Base-by-base conservation (phyloP, 352 stramenopile genomes). In the Pythium pyrilobum region DNA sequence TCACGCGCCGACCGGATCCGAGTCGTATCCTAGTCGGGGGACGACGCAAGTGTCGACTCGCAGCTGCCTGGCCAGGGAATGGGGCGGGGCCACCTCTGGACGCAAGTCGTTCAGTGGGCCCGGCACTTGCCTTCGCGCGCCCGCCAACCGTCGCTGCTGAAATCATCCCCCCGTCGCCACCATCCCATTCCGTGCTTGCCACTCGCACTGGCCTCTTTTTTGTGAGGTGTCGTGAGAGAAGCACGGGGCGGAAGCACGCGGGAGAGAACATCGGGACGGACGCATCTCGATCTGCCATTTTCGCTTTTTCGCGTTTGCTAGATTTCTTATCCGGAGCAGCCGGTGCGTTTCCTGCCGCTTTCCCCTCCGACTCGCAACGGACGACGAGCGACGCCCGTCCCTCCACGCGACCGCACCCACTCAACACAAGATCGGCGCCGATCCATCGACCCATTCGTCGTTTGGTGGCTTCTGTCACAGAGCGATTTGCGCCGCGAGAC, bases 191-290 rank as follows among this genome's bases (percentile, higher is more conserved):
- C 47, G 44, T 36, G 31, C 47, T 50, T 56, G 46, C 54, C 45
- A 52, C 54, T 52, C 34, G 56, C 49, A 56, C 56, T 64, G 56
- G 48, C 42, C 56, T 40, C 56, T 52, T 53, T 39, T 41, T 39
- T 37, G 34, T 53, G n/a, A n/a, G n/a, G n/a, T n/a, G n/a, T n/a
- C n/a, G n/a, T n/a, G n/a, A n/a, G n/a, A n/a, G n/a, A n/a, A n/a
- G n/a, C n/a, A n/a, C n/a, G n/a, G n/a, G n/a, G n/a, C n/a, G n/a
- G n/a, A n/a, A n/a, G n/a, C n/a, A n/a, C n/a, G n/a, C n/a, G n/a
- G n/a, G n/a, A n/a, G n/a, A n/a, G n/a, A n/a, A n/a, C n/a, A n/a
- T n/a, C n/a, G n/a, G n/a, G n/a, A n/a, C n/a, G n/a, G n/a, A n/a
- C n/a, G n/a, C n/a, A n/a, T 42, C n/a, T 18, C 45, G 45, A 52